Base-by-base conservation (phyloP, 2,329 filamentous ascomycete species). In the Botrytis cinerea region DNA sequence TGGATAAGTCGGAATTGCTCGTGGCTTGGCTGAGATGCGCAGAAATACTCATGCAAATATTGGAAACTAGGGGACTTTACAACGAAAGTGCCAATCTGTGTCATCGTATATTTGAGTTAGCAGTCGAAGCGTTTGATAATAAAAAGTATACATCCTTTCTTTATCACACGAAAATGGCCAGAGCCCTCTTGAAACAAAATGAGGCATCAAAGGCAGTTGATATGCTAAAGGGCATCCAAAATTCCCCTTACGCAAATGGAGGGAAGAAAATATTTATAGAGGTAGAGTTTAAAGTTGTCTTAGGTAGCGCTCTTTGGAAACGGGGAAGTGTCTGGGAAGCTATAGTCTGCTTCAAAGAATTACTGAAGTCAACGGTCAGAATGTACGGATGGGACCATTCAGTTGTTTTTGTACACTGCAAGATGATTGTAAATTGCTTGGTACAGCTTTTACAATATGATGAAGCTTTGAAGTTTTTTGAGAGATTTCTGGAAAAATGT, bases 91-190 rank as follows among this genome's bases (percentile, higher is more conserved):
- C 7, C 7, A 1, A 32, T 22, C 28, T 46, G 16, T 20, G 7
- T 14, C 16, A 45, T 22, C 16, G 22, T 4, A 9, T 22, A 10
- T 22, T 14, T 0, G 32, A 32, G 0, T 22, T 45, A 3, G 6
- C 16, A 2, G 0, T 2, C 25, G 7, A 45, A 32, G 9, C 0
- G 2, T 25, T 28, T 4, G 3, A 4, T 14, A 1, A 1, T 1
- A 3, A 14, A 20, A 2, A 20, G 3, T 4, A 20, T 14, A 0
- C 35, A n/a, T 16, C 0, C 60, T 2, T 7, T 14, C 0, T 16
- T n/a, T 10, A 14, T 28, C 20, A 43, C 2, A n/a, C 10, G 3
- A 2, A 0, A 62, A 45, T 45, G 1, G 40, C 16, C 40, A 8
- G 1, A 18, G n/a, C 6, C n/a, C 38, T 63, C 1, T 6, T 28